Base-by-base conservation (phyloP, 768 basidiomycete genomes). In the Brasilioporus rufonigricans region DNA sequence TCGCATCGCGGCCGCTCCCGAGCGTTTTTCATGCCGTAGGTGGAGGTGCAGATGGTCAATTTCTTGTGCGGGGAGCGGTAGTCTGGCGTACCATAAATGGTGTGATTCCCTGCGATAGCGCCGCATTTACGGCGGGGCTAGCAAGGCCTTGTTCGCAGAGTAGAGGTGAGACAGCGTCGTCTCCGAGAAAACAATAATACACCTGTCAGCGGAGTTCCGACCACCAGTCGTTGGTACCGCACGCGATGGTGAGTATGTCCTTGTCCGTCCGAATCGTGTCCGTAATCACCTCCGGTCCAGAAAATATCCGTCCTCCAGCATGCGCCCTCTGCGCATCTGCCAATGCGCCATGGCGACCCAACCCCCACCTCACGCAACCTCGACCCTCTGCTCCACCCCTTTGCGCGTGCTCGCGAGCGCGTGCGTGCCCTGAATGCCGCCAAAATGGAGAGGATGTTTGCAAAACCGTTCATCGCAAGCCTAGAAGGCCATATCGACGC, bases 401-500 rank as follows among this genome's bases (percentile, higher is more conserved):
- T 99, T 70, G 80, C 94, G 0, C 86, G 89, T 21, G 89, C 93
- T 5, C 77, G 97, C 48, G 97, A 99, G 74, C 91, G 96, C 33
- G 94, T 85, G 19, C 85, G 97, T 55, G 97, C 97, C 3, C 69
- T 98, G 44, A 96, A 94, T 59, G 97, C 97, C 2, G 89, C 89
- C 14, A 99, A 99, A 75, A 91, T 99, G 80, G 96, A 98, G 48
- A 79, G 91, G 55, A 92, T 99, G 75, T 98, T 98, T 67, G 87
- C 97, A n/a, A 98, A 97, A 64, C 97, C 97, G 0, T 98, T 98
- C 64, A 78, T 99, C 16, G 91, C 83, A 35, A 80, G 84, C 49
- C 69, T 99, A 46, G 95, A 97, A 56, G 97, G 97, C 2, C 97
- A 98, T 70, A 78, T 89, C 36, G 95, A 98, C 68, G 93, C 93